phyloP scores from a whole-genome alignment of 805 yeast species.

The Yarrowia sp. region DNA sequence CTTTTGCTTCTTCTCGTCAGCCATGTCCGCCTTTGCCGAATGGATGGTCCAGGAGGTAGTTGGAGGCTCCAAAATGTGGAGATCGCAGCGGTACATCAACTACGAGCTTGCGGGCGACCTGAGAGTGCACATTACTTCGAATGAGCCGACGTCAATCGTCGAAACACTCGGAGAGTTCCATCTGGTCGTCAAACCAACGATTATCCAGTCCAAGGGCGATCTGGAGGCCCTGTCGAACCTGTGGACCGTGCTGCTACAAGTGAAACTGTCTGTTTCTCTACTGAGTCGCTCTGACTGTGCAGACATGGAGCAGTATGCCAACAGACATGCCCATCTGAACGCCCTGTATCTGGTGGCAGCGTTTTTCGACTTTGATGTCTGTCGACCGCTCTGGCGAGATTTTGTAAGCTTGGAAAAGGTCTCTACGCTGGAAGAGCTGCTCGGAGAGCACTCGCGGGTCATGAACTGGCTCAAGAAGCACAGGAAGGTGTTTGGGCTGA shows the following conservation, averaged over 20 bases:
- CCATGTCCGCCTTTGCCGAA: not conserved
- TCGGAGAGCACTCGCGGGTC: not conserved
- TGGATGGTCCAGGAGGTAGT: conserved; percentile 5
- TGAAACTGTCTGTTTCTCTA: not conserved
- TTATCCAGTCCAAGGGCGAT: not conserved
- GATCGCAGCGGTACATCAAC: conserved; percentile 6
- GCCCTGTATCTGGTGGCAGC: not conserved
- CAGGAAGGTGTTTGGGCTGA: not conserved
- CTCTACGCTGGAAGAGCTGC: not conserved
- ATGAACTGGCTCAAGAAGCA: conserved; percentile 2
- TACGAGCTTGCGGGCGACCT: not conserved
- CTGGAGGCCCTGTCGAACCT: not conserved
- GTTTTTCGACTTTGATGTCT: not conserved
- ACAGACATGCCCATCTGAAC: not conserved
- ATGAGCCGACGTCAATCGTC: not conserved
- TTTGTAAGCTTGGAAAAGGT: not conserved
- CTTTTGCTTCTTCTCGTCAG: not conserved
- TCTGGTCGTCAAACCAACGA: not conserved
- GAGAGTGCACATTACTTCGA: not conserved
- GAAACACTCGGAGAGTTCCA: not conserved
- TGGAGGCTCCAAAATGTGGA: not conserved
- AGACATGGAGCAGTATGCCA: not conserved
- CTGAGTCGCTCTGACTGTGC: not conserved
- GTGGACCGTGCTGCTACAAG: not conserved
- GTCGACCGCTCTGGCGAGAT: not conserved